Base-by-base conservation (phyloP, 2,329 filamentous ascomycete genomes). In the Alternaria tenuissima region DNA sequence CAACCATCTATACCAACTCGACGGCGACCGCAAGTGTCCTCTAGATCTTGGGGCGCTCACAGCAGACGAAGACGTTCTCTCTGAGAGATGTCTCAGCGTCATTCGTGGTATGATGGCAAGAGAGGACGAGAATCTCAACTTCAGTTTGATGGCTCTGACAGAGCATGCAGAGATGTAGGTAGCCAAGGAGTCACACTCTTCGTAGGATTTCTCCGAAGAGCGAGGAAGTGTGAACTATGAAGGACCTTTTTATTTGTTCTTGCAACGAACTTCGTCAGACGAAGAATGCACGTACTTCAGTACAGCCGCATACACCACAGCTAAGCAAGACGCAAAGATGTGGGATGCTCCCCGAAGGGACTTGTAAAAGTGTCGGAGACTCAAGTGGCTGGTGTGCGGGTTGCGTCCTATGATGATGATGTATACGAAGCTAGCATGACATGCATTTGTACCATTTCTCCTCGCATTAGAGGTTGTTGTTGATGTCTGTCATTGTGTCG, bases 191-290 rank as follows among this genome's bases (percentile, higher is more conserved):
- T 83, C 83, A 82, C 81, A 80, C 80, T 81, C 76, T 77, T 77
- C 77, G 75, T 80, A 74, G 80, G 70, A 72, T 57, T 44, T 70
- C 61, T 71, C 77, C 74, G 75, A 73, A 81, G 80, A 81, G 81
- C 76, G 77, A 81, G 76, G 75, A 76, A 81, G 79, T 78, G 80
- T 83, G 83, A 83, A 85, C 83, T 85, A 85, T 85, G 83, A 84
- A 81, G 81, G 82, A 81, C 82, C 81, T 71, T 68, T 69, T 64
- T 57, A 55, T 66, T 83, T 79, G 61, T 55, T 84, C 72, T 85
- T 75, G 82, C 83, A 84, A 80, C 78, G 12, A 4, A 49, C 46
- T 49, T 38, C 46, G 46, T 38, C 9, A 26, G 20, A 49, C 46
- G n/a, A 52, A 70, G 59, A 68, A 67, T 69, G 71, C 77, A 77